Evolutionary conservation across 805 yeast species (phyloP), one percentile per base, ranked within the genome.

Genomic region (Starmerella etchellsii): DNA sequence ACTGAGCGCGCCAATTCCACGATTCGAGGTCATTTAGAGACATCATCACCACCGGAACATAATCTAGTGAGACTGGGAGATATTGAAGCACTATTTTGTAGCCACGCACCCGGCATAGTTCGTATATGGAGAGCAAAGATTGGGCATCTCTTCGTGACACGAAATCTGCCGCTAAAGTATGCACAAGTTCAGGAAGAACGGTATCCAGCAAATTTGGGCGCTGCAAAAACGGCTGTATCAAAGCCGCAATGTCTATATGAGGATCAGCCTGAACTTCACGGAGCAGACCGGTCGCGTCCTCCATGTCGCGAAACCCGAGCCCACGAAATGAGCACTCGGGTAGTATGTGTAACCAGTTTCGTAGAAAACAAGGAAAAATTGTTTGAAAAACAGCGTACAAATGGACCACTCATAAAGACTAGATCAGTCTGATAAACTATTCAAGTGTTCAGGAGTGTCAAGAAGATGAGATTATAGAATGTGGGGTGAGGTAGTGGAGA

Each of bases 21-120:
- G 8, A 6, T 43, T 51, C 10, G 11, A 21, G 8, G 23, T n/a
- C 23, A 4, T 24, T 30, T 4, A 69, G 41, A 18, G 50, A 43
- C 3, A 37, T 29, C 1, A 68, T 16, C n/a, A 71, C 55, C 2
- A 48, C 42, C 0, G 67, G 64, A 6, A 82, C 55, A 14, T 71
- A 51, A 41, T 65, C 60, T 1, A 80, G 70, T 39, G 80, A 77
- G 23, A 79, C 73, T 2, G 76, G 66, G 37, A 83, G 66, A 57
- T 71, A 72, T 43, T 68, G 68, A n/a, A 73, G 60, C 3, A 80
- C 63, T 13, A 68, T 63, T 57, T 81, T 81, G 48, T 73, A 62
- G 0, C 82, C 81, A 31, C 88, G 62, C 7, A 82, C 68, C 52
- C 80, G 82, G 21, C 76, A 61, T 16, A 84, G 58, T 7, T 63